phyloP scores from a whole-genome alignment of 2,329 filamentous ascomycete species.

The Endoconidiophora laricicola region DNA sequence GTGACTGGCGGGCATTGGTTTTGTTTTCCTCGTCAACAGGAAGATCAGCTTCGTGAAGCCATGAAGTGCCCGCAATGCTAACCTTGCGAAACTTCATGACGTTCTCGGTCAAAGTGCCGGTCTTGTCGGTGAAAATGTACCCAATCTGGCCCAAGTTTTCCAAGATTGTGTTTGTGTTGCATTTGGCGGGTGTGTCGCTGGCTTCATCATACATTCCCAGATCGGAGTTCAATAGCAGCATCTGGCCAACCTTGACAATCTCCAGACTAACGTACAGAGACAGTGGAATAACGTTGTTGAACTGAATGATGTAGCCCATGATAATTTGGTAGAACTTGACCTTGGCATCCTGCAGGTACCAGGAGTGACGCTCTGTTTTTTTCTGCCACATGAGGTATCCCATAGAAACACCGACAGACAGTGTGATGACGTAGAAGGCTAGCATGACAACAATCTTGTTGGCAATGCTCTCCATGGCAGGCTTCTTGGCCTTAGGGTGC shows the following conservation, averaged over 20 bases:
- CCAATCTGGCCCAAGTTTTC: conserved; percentile 84
- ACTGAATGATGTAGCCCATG: conserved; percentile 86
- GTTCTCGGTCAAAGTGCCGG: conserved; percentile 85
- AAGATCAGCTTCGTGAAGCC: conserved; percentile 68
- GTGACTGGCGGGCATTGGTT: conserved; percentile 8
- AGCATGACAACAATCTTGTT: conserved; percentile 72
- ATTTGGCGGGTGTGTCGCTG: conserved; percentile 71
- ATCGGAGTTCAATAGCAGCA: conserved; percentile 65
- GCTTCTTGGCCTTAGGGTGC: conserved; percentile 70
- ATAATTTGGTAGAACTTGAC: conserved; percentile 72
- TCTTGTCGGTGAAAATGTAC: conserved; percentile 90
- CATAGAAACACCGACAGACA: conserved; percentile 68
- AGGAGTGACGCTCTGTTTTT: conserved; percentile 49
- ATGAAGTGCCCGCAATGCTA: conserved; percentile 75
- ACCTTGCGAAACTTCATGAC: conserved; percentile 90
- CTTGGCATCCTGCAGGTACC: conserved; percentile 55
- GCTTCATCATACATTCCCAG: conserved; percentile 80
- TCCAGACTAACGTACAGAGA: conserved; percentile 85
- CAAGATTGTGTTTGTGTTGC: conserved; percentile 86
- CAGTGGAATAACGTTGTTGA: conserved; percentile 87
- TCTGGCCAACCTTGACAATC: conserved; percentile 62
- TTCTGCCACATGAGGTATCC: conserved; percentile 66
- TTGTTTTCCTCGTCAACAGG: conserved; percentile 12
- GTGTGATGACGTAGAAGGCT: conserved; percentile 58
- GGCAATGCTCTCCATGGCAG: conserved; percentile 56